Evolutionary conservation across 768 basidiomycete genomes (phyloP), one percentile per base, ranked within the genome.

Genomic region (Trametopsis cervina): DNA sequence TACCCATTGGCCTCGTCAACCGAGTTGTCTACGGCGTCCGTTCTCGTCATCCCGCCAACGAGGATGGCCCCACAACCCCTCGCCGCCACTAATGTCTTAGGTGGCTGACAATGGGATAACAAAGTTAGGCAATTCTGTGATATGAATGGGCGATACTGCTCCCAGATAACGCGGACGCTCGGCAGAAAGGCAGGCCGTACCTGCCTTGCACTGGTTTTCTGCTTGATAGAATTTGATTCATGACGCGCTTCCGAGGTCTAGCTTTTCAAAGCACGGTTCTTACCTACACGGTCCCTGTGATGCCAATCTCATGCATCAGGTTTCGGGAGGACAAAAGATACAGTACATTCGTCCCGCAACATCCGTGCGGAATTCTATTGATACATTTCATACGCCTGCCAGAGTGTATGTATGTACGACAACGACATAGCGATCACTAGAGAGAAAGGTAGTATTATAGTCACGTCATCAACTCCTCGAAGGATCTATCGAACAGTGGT

Each of bases 1-100:
- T 92, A 53, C 90, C 90, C 3, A 80, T 89, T 43, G 84, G 85
- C 11, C 61, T 89, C 38, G 85, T 91, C 24, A 90, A 90, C 56
- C 80, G 83, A 42, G 79, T 87, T 40, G 57, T 86, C 25, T 89
- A 89, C 48, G 52, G 60, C 49, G 49, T 40, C 25, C 20, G 40
- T 23, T 17, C 9, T 23, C 33, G 45, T 7, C 20, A 17, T 17
- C 33, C 33, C 15, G 20, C 45, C n/a, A 27, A n/a, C 13, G 37
- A 18, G 18, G 33, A 27, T 17, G 22, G 11, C 11, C 11, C 35
- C 35, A 17, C 26, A 36, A 35, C n/a, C 20, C 27, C 25, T n/a
- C 39, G n/a, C n/a, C n/a, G n/a, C n/a, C n/a, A n/a, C n/a, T n/a
- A n/a, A n/a, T n/a, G n/a, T n/a, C 29, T 7, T 33, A 7, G 29